phyloP scores from a whole-genome alignment of 805 yeast genomes.

The Kodamaea laetipori region DNA sequence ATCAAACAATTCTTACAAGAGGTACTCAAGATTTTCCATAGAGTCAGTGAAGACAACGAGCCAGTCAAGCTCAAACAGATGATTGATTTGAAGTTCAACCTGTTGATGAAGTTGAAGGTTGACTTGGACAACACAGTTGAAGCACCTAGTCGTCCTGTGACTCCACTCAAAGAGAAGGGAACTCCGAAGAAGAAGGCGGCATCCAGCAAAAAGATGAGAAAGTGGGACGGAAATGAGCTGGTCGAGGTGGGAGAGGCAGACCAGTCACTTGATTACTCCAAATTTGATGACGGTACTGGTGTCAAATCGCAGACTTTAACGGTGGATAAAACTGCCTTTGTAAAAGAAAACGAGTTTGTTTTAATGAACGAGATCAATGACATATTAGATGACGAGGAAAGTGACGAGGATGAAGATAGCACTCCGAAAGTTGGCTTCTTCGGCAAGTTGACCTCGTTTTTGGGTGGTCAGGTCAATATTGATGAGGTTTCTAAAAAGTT shows the following conservation, averaged over 20 bases:
- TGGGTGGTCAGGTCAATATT: constrained; percentile 49
- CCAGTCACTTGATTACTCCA: constrained; percentile 37
- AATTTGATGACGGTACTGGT: constrained; percentile 15
- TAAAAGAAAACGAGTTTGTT: constrained; percentile 40
- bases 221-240: constrained; percentile 44
- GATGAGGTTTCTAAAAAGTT: constrained; percentile 64
- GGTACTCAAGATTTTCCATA: constrained; percentile 35
- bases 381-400: constrained; percentile 36
- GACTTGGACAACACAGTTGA: constrained; percentile 1
- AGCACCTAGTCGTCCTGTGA: constrained; percentile 5
- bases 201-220: constrained; percentile 41
- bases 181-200: constrained; percentile 14
- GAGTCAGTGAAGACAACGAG: constrained; percentile 21
- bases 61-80: constrained; percentile 32
- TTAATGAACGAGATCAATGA: constrained; percentile 44
- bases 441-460: constrained; percentile 37
- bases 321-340: constrained; percentile 37
- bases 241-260: constrained; percentile 29
- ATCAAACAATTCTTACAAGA: constrained; percentile 34
- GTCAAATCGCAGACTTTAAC: constrained; percentile 5
- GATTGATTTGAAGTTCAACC: constrained; percentile 42
- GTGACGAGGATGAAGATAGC: constrained; percentile 27
- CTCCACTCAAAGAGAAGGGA: constrained; percentile 1
- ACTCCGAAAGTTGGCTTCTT: constrained; percentile 29
- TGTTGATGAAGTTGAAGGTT: constrained; percentile 33